phyloP scores from a whole-genome alignment of 176 grass and related monocot species.

The Carex kokanica region DNA sequence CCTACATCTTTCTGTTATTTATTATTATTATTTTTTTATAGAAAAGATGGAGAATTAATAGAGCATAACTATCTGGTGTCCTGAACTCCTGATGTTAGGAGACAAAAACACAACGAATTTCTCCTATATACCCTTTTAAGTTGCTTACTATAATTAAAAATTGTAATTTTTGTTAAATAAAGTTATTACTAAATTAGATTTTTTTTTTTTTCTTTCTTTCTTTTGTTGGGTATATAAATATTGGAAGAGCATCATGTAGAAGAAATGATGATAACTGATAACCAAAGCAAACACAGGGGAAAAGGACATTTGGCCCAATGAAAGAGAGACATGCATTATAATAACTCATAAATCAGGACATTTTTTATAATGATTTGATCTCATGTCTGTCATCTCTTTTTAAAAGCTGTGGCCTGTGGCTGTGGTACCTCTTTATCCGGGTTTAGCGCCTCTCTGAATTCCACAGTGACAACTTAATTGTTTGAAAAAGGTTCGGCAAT shows the following conservation, averaged over 20 bases:
- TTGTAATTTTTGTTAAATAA: not conserved
- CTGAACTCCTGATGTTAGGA: not conserved
- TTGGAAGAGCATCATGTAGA: not conserved
- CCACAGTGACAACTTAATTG: too few species aligned
- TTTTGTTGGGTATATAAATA: not conserved
- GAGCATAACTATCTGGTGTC: too few species aligned
- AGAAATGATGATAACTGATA: conserved; percentile 10
- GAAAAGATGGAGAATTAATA: too few species aligned
- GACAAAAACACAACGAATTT: not conserved
- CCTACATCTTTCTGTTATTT: too few species aligned
- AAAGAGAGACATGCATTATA: conserved; percentile 1
- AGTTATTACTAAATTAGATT: not conserved
- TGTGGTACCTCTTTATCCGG: not conserved
- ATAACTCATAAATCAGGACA: not conserved
- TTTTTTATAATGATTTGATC: conserved; percentile 13
- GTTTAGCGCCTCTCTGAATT: not conserved
- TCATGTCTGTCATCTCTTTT: not conserved
- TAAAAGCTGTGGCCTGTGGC: not conserved
- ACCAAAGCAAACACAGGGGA: conserved; percentile 8
- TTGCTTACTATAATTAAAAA: not conserved
- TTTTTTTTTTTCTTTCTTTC: not conserved
- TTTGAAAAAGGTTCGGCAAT: too few species aligned
- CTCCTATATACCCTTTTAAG: not conserved
- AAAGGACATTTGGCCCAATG: conserved; percentile 27
- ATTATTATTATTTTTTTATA: too few species aligned